A percentile compares a stretch with the other conserved stretches of the same genome.
Conservation (phyloP, 768 basidiomycete genomes). For the Kondoa malvinella region DNA sequence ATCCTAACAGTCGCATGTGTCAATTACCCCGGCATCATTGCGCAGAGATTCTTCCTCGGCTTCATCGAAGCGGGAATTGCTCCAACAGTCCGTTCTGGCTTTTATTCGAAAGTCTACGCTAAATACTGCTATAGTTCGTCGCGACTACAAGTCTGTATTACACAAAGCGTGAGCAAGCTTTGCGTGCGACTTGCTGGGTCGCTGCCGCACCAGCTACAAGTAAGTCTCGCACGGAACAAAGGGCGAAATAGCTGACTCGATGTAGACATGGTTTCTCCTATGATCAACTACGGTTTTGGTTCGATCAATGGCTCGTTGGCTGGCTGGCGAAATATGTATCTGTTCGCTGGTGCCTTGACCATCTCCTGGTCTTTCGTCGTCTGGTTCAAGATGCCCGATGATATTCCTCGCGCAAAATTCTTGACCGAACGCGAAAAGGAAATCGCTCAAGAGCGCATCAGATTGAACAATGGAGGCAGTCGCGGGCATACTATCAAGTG, state of each 20-base stretch:
- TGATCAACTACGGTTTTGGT: conserved; percentile 11
- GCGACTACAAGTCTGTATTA: conserved; percentile 5
- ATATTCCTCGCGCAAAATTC: conserved; percentile 8
- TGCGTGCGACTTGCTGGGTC: no score
- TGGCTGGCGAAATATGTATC: conserved; percentile 10
- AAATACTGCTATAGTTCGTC: no score
- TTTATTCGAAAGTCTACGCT: no score
- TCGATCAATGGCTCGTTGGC: neutral
- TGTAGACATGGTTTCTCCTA: conserved; percentile 6
- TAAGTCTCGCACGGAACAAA: no score
- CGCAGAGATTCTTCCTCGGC: conserved; percentile 10
- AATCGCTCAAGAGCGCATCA: conserved; percentile 8
- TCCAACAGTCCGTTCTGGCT: no score
- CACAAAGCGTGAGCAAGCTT: conserved; percentile 10
- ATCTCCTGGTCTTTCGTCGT: conserved; percentile 11
- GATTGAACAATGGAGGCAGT: conserved; percentile 7
- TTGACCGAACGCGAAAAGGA: conserved; percentile 6
- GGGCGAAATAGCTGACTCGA: neutral
- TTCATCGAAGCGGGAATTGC: conserved; percentile 12
- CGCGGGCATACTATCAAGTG: conserved; percentile 6
- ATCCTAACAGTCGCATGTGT: conserved; percentile 4
- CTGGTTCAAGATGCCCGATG: conserved; percentile 8
- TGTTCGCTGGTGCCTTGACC: conserved; percentile 6
- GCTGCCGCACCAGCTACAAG: no score
- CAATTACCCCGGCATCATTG: conserved; percentile 7